phyloP scores from a whole-genome alignment of 371 early-diverging fungal species.

The Mucor ambiguus region DNA sequence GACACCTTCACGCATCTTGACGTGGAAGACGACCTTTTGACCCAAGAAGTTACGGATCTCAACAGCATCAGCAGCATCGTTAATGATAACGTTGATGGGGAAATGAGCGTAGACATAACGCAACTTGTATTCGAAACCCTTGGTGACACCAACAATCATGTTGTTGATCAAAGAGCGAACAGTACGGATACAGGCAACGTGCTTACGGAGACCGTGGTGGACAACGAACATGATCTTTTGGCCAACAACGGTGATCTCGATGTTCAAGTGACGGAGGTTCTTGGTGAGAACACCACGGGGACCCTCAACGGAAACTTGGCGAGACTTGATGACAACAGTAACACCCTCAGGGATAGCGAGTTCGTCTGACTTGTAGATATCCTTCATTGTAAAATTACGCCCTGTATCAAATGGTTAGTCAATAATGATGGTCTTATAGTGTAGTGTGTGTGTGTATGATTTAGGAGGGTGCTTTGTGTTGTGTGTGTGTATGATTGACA shows the following conservation, averaged over 20 bases:
- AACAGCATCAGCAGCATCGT: conserved; percentile 79
- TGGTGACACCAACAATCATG: conserved; percentile 99
- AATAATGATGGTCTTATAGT: neutral
- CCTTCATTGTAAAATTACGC: conserved; percentile 64
- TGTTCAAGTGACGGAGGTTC: conserved; percentile 94
- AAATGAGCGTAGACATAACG: conserved; percentile 99
- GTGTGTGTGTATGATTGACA: neutral
- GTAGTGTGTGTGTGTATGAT: neutral
- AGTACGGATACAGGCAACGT: conserved; percentile 98
- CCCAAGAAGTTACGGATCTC: conserved; percentile 99
- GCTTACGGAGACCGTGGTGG: conserved; percentile 99
- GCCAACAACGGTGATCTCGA: conserved; percentile 74
- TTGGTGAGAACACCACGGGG: conserved; percentile 91
- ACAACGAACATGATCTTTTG: conserved; percentile 80
- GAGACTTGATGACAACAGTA: conserved; percentile 77
- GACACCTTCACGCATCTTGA: conserved; percentile 94
- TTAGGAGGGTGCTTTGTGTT: too few species aligned
- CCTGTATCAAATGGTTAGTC: neutral
- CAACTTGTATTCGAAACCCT: conserved; percentile 99
- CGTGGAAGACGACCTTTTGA: conserved; percentile 93
- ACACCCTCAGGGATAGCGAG: conserved; percentile 82
- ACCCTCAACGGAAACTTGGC: conserved; percentile 77
- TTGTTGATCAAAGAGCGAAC: conserved; percentile 97
- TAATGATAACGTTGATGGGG: conserved; percentile 98
- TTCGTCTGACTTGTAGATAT: conserved; percentile 84